Evolutionary conservation across 805 yeast genomes (phyloP), one percentile per base, ranked within the genome.

Genomic region (Candida nanaspora): DNA sequence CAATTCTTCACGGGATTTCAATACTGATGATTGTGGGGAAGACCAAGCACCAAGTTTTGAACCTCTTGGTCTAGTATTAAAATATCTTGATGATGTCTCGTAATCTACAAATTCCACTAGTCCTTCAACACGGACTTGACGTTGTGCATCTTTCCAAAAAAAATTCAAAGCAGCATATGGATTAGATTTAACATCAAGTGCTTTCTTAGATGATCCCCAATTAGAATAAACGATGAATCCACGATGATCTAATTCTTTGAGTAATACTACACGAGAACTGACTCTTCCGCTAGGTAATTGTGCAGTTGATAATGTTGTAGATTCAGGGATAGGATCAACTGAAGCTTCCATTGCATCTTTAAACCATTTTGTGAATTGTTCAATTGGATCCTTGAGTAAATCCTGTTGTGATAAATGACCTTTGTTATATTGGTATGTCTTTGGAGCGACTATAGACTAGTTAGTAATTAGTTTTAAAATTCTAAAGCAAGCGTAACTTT

Each of bases 21-120:
- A 69, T 3, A 68, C 70, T 40, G 74, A 69, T 27, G 89, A 78
- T 68, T 93, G 98, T 4, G 95, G 94, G 23, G 94, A 82, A 0
- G 97, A 84, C 95, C 96, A 89, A 0, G 98, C 98, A 25, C 98
- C 98, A 46, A 93, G 79, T 56, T 84, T 80, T 25, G 95, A 84
- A 6, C 94, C 97, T 43, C 95, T 71, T 30, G 98, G 98, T 56
- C 98, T 74, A 0, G 95, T 82, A 39, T 76, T 72, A 63, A 78
- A 93, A 63, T 93, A 93, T 37, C 81, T 69, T 50, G 82, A 78
- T 6, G 86, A 76, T 25, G 83, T 86, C 51, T 84, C 89, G 43
- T 80, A 69, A 22, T 78, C 68, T 33, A 89, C 84, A 46, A 71
- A 74, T 60, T 85, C 94, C 50, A 86, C 79, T 9, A 66, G 48